phyloP scores from a whole-genome alignment of 495 filamentous ascomycete species.

The Penicillium subrubescens region DNA sequence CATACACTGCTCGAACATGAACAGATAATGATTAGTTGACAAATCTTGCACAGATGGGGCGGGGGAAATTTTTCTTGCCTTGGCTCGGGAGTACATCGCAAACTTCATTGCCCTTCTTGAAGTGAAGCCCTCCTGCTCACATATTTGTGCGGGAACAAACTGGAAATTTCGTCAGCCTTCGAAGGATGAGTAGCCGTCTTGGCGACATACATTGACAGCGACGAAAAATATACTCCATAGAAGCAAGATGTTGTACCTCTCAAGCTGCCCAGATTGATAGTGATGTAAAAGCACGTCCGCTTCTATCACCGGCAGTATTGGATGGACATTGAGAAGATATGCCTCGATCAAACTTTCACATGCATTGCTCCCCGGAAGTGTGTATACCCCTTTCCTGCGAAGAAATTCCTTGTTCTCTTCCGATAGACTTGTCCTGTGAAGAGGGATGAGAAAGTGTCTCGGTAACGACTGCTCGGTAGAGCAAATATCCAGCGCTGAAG shows the following conservation, averaged over 20 bases:
- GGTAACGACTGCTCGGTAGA: constrained; percentile 22
- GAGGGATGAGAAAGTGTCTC: constrained; percentile 29
- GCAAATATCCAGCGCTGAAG: constrained; percentile 27
- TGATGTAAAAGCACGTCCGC: constrained; percentile 29
- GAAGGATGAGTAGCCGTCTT: background rate
- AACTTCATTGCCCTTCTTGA: constrained; percentile 42
- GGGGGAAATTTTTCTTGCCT: constrained; percentile 20
- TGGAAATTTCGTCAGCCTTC: constrained; percentile 4
- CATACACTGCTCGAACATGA: constrained; percentile 29
- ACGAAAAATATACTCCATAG: constrained; percentile 49
- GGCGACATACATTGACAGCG: constrained; percentile 36
- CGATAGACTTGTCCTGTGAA: constrained; percentile 19
- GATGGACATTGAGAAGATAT: constrained; percentile 44
- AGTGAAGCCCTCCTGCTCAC: constrained; percentile 32
- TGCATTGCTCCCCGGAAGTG: constrained; percentile 21
- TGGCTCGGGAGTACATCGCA: constrained; percentile 41
- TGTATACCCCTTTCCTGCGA: constrained; percentile 32
- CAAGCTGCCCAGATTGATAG: constrained; percentile 23
- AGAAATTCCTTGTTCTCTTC: constrained; percentile 34
- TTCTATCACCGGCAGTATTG: constrained; percentile 43
- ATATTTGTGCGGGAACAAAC: constrained; percentile 32
- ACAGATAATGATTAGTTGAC: background rate
- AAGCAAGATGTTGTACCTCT: constrained; percentile 37
- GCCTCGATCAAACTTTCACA: constrained; percentile 32
- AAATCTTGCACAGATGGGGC: background rate